These are phyloP conservation scores for Eremochloa ophiuroides DNA, from an alignment of 176 grass and related monocot species.

Conservation along the genomic window DNA sequence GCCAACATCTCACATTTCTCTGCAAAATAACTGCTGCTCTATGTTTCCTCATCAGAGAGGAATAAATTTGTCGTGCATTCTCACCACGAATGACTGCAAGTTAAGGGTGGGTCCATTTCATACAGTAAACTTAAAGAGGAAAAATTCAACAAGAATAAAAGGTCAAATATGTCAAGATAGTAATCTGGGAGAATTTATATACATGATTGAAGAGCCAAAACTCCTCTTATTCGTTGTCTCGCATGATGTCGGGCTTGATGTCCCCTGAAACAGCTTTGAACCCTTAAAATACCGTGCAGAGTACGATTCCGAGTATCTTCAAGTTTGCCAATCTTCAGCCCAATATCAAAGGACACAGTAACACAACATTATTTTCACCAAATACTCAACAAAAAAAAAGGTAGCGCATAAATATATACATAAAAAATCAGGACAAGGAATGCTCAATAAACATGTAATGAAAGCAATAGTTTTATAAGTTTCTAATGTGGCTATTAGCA, in stretches of 20 bases:
- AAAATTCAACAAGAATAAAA: not conserved
- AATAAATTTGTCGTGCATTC: slow-evolving; percentile 65
- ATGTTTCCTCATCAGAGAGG: slow-evolving; percentile 48
- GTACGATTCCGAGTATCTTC: slow-evolving; percentile 95
- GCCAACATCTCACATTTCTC: slow-evolving; percentile 62
- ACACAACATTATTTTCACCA: slow-evolving; percentile 14
- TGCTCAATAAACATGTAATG: slow-evolving; percentile 19
- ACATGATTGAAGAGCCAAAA: slow-evolving; percentile 94
- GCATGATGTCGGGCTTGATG: slow-evolving; percentile 66
- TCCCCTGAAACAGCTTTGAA: slow-evolving; percentile 98
- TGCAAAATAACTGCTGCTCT: slow-evolving; percentile 65
- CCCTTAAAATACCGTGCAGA: slow-evolving; percentile 95
- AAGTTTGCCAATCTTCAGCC: slow-evolving; percentile 77
- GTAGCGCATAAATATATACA: not conserved
- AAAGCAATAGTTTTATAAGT: slow-evolving; percentile 13
- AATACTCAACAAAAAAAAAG: slow-evolving; percentile 16
- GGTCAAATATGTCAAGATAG: not conserved
- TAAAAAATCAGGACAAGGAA: not conserved
- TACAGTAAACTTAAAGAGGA: slow-evolving; percentile 22
- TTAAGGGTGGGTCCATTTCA: not conserved
- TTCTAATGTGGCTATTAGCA: not conserved
- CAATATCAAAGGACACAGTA: slow-evolving; percentile 7
- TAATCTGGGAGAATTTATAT: slow-evolving; percentile 49
- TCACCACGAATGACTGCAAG: slow-evolving; percentile 70
- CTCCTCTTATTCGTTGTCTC: slow-evolving; percentile 59